These are phyloP conservation scores for Xylariaceae sp. DNA, from an alignment of 2,329 filamentous ascomycete species.

Conservation along the genomic window DNA sequence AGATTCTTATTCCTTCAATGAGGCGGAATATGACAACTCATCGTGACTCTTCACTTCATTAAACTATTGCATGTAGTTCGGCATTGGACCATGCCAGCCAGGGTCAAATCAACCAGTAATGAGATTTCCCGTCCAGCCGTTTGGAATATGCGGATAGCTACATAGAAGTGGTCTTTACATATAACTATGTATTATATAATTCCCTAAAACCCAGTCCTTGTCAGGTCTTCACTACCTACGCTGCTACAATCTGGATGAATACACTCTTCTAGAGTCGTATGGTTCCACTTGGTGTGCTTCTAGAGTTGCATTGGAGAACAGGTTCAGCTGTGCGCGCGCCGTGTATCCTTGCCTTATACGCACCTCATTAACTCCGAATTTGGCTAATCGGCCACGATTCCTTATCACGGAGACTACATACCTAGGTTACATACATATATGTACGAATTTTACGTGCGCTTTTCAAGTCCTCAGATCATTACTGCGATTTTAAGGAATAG, in stretches of 20 bases:
- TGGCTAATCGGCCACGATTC: constrained; percentile 25
- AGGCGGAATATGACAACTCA: constrained; percentile 21
- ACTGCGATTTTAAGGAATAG: not conserved
- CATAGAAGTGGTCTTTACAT: constrained; percentile 2
- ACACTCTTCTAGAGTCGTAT: constrained; percentile 15
- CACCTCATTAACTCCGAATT: constrained; percentile 35
- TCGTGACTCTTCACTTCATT: constrained; percentile 9
- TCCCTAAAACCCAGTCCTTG: too few relatives aligned
- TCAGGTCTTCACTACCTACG: not conserved
- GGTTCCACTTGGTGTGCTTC: constrained; percentile 1
- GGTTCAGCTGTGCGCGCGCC: constrained; percentile 14
- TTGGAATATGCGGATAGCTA: constrained; percentile 15
- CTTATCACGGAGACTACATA: constrained; percentile 1
- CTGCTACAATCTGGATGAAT: not conserved
- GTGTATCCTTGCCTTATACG: constrained; percentile 28
- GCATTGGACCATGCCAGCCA: constrained; percentile 10
- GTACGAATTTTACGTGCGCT: not conserved
- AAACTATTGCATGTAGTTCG: constrained; percentile 16
- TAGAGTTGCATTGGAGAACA: not conserved
- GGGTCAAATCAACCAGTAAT: constrained; percentile 19
- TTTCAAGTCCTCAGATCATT: not conserved
- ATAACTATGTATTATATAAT: too few relatives aligned
- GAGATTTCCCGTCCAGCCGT: constrained; percentile 15
- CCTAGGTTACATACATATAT: too few relatives aligned
- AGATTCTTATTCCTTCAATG: constrained; percentile 9